Evolutionary conservation across 371 early-diverging fungal genomes (phyloP), one percentile per base, ranked within the genome.

Genomic region (Rhizopus delemar): DNA sequence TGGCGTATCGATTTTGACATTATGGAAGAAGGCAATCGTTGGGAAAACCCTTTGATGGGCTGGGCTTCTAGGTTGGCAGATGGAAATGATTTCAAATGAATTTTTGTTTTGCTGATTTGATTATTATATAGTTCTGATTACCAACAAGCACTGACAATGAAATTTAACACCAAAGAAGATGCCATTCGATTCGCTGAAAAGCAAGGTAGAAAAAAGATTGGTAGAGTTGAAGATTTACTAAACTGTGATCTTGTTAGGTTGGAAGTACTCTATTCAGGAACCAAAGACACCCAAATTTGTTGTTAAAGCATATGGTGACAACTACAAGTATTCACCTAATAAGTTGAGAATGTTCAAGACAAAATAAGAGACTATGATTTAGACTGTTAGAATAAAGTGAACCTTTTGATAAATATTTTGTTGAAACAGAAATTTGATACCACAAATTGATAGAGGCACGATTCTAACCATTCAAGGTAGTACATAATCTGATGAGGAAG

Each of bases 21-120:
- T 51, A 69, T 92, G 63, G 84, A 84, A 50, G 77, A 82, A 39
- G 86, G 86, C 46, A 89, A 87, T 65, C 87, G 92, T 51, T 96
- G 96, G 93, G 90, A 91, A 65, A 98, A 98, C 75, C 90, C 89
- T 54, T 68, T 96, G 55, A 96, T 96, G 83, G 97, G 96, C 33
- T 97, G 96, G 98, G 84, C 92, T 51, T 88, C 89, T 62, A 93
- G 92, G 91, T 92, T 77, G 56, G 28, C 22, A 2, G 22, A 22
- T 41, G 35, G 22, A 15, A 69, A 29, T 28, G 6, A 16, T 0
- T 48, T 51, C 3, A 8, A 51, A 29, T 8, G 11, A 7, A 38
- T 28, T 12, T 46, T 28, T 51, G 31, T 22, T 32, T 41, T 31
- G 4, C 8, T 38, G n/a, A 8, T 13, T n/a, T 36, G 36, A 15